Evolutionary conservation across 768 basidiomycete genomes (phyloP).

Genomic region (Tylopilus felleus): DNA sequence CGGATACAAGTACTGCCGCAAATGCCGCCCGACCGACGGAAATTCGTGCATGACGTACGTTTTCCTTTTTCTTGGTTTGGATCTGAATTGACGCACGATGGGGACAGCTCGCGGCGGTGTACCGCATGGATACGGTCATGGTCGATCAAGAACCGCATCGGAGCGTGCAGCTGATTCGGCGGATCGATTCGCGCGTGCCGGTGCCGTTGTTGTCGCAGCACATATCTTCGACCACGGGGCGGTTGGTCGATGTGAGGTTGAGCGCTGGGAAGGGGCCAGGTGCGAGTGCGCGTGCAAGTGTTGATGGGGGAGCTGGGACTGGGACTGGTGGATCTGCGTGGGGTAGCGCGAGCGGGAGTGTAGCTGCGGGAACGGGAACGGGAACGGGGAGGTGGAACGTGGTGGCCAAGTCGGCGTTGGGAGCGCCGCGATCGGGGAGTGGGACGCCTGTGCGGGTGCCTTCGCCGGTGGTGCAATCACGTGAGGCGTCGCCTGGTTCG

Average conservation of each 20-base stretch:
- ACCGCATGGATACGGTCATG: conserved; percentile 80
- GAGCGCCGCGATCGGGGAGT: conserved; percentile 1
- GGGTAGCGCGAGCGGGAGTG: background rate
- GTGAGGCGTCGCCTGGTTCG: conserved; percentile 11
- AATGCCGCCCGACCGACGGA: conserved; percentile 75
- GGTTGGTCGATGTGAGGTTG: conserved; percentile 53
- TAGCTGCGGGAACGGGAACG: background rate
- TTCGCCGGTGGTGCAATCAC: conserved; percentile 9
- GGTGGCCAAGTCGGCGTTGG: conserved; percentile 16
- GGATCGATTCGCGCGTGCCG: conserved; percentile 81
- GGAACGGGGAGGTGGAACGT: conserved; percentile 15
- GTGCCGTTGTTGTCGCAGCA: conserved; percentile 59
- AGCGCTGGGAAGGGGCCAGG: conserved; percentile 12
- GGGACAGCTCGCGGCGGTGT: conserved; percentile 65
- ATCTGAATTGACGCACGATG: background rate
- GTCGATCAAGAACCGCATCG: conserved; percentile 90
- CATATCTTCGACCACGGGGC: conserved; percentile 48
- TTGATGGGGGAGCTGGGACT: background rate
- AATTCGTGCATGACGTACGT: conserved; percentile 78
- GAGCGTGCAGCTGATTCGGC: conserved; percentile 77
- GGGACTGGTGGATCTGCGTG: background rate
- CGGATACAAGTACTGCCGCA: conserved; percentile 71
- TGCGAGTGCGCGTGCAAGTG: background rate
- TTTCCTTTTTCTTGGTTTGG: background rate
- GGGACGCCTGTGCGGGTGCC: conserved; percentile 10